Percentiles rank a stretch among this genome's conserved stretches.
These are phyloP conservation scores for Tuber brumale DNA, from an alignment of 495 filamentous ascomycete species.

Conservation along the genomic window DNA sequence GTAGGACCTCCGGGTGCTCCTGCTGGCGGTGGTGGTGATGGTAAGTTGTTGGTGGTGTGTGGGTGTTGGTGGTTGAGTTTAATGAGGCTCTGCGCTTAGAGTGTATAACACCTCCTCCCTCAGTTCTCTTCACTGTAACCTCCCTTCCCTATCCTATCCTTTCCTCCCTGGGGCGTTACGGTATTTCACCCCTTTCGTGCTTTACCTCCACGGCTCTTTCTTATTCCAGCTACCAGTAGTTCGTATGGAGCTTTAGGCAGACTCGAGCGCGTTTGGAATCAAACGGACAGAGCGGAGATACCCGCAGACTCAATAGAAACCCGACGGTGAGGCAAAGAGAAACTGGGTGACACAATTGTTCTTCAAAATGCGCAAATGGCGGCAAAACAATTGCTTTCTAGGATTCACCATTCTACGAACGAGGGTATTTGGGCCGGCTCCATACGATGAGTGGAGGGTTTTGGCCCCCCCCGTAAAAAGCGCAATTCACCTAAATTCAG, in stretches of 20 bases:
- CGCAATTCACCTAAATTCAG: neutral
- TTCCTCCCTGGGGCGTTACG: neutral
- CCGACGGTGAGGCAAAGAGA: neutral
- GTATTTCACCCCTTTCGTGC: neutral
- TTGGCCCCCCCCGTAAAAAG: neutral
- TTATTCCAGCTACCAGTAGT: neutral
- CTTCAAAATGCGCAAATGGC: neutral
- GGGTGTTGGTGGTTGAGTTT: neutral
- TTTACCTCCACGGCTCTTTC: neutral
- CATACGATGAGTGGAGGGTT: neutral
- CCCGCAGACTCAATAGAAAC: neutral
- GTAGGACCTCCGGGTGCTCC: constrained; percentile 3
- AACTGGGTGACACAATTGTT: neutral
- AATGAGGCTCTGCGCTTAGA: constrained; percentile 1
- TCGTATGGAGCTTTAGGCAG: neutral
- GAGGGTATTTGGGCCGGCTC: neutral
- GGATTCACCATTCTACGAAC: neutral
- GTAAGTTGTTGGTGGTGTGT: neutral
- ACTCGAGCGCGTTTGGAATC: neutral
- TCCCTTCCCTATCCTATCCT: neutral
- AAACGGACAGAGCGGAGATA: neutral
- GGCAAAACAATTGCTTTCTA: neutral
- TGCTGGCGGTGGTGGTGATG: constrained; percentile 3
- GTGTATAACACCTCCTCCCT: neutral
- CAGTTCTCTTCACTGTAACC: neutral